phyloP scores from a whole-genome alignment of 2,329 filamentous ascomycete genomes.

The Hymenoscyphus scutula region DNA sequence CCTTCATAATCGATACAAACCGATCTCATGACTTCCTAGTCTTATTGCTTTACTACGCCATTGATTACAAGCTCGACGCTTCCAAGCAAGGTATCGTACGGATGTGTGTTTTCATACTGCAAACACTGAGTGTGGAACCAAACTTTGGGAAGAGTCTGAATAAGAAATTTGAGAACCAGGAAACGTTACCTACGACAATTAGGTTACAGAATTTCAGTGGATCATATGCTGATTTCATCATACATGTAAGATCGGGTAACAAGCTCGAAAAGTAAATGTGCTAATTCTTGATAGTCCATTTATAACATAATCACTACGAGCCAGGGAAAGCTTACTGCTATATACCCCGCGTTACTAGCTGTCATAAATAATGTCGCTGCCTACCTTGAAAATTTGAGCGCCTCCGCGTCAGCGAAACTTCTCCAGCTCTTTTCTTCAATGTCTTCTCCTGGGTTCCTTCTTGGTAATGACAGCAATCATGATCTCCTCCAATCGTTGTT shows the following conservation, averaged over 20 bases:
- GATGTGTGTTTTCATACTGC: slow-evolving; percentile 96
- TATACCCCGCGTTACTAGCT: slow-evolving; percentile 87
- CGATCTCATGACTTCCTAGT: slow-evolving; percentile 91
- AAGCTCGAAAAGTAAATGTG: slow-evolving; percentile 4
- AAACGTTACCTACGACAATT: slow-evolving; percentile 79
- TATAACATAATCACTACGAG: slow-evolving; percentile 88
- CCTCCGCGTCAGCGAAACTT: slow-evolving; percentile 73
- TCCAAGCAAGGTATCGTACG: slow-evolving; percentile 89
- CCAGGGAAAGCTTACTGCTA: slow-evolving; percentile 83
- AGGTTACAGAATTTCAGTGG: slow-evolving; percentile 81
- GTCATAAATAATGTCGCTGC: slow-evolving; percentile 93
- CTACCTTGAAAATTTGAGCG: slow-evolving; percentile 74
- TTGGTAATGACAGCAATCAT: slow-evolving; percentile 92
- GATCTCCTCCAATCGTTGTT: slow-evolving; percentile 75
- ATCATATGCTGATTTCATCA: slow-evolving; percentile 88
- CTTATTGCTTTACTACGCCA: slow-evolving; percentile 85
- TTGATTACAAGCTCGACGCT: slow-evolving; percentile 81
- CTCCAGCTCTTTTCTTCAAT: slow-evolving; percentile 88
- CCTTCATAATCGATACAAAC: slow-evolving; percentile 95
- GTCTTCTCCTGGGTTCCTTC: slow-evolving; percentile 87
- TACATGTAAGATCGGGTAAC: slow-evolving; percentile 64
- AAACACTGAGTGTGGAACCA: slow-evolving; percentile 89
- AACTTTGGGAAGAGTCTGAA: slow-evolving; percentile 90
- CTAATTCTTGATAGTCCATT: slow-evolving; percentile 63
- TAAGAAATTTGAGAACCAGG: slow-evolving; percentile 82